These are phyloP conservation scores for Salvia splendens DNA, from an alignment of 257 asterid species.

Conservation along the genomic window DNA sequence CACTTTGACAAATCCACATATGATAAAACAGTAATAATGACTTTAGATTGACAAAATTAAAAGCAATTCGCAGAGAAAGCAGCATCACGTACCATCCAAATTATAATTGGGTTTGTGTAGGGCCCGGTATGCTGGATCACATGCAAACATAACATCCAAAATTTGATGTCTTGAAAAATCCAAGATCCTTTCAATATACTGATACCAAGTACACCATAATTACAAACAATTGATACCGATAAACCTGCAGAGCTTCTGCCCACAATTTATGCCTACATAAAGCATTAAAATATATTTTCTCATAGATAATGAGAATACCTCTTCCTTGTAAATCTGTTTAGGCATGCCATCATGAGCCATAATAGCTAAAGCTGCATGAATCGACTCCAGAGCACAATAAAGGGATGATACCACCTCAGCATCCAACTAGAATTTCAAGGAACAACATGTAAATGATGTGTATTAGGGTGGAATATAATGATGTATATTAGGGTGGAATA, in stretches of 20 bases:
- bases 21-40: conserved; percentile 20
- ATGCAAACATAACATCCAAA: conserved; percentile 78
- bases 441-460: conserved; percentile 25
- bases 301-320: conserved; percentile 49
- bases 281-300: conserved; percentile 23
- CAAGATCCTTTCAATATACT: conserved; percentile 93
- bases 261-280: conserved; percentile 20
- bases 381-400: conserved; percentile 84
- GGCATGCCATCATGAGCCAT: conserved; percentile 89
- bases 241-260: conserved; percentile 24
- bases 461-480: background rate
- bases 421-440: conserved; percentile 68
- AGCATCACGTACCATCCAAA: conserved; percentile 63
- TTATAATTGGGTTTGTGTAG: conserved; percentile 76
- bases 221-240: conserved; percentile 28
- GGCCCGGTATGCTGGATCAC: conserved; percentile 93
- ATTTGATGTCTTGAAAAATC: conserved; percentile 97
- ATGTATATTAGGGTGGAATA: too few species aligned
- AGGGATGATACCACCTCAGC: conserved; percentile 71
- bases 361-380: conserved; percentile 90
- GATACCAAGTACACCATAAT: conserved; percentile 40
- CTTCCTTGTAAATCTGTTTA: conserved; percentile 90
- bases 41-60: conserved; percentile 16
- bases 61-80: conserved; percentile 23
- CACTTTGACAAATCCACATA: conserved; percentile 9